Base-by-base conservation (phyloP, 495 filamentous ascomycete genomes). In the Chlorociboria aeruginascens region DNA sequence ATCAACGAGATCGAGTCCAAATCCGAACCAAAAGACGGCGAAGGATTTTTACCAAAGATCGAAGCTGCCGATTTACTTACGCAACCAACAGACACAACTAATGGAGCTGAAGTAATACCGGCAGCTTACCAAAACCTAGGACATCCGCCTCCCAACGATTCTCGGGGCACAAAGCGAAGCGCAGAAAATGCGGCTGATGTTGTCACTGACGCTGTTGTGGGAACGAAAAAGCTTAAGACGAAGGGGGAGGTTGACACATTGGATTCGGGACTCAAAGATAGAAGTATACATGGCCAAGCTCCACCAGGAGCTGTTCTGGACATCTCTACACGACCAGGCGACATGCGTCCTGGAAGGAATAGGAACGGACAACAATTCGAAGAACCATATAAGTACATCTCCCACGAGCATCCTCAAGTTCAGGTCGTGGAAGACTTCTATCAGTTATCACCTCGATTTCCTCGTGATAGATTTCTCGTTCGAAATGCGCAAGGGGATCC, bases 381-480 rank as follows among this genome's bases (percentile, higher is more conserved):
- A 63, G 92, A 96, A 57, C 86, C 87, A 0, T 98, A 94, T 74
- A 94, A 89, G 55, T 98, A 86, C 63, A 70, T 98, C 45, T 57
- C 77, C 10, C 66, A 76, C 0, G 70, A 82, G 45, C 83, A 96
- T 59, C 63, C 71, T 3, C 87, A 90, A 50, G 77, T 97, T 25
- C 57, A 78, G 17, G 67, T 73, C 17, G 89, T 97, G 45, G 79
- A 77, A 50, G 59, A 70, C 0, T 97, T 96, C 69, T 98, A 95
- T 67, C 67, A 82, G 33, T 69, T 95, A 47, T 86, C 83, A 0
- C 62, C 79, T 0, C 77, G 80, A 35, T 98, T 98, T 72, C 92
- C 92, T 0, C 69, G 76, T 6, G 82, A 92, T 61, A 83, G 89
- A 39, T 98, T 90, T 68, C 86, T 98, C 79, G 92, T 98, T 46